Evolutionary conservation across 1,284 basidiomycete genomes (phyloP), one percentile per base, ranked within the genome.

Genomic region (Rhodotorula sp.): DNA sequence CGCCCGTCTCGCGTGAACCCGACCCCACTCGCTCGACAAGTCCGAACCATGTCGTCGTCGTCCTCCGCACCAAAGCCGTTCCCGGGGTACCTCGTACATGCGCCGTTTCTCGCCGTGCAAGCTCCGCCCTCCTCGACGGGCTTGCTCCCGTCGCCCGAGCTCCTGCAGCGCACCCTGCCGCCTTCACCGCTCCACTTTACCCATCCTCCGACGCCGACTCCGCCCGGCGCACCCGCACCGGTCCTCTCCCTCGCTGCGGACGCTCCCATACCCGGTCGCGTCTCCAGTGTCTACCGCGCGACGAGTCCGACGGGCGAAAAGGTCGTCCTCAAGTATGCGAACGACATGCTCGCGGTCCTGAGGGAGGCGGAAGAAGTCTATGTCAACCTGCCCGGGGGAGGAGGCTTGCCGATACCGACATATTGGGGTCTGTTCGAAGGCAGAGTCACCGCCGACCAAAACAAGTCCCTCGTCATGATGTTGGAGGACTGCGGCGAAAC

Each of bases 171-270:
- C 20, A 68, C 67, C 1, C 67, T 72, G 5, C 70, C 70, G 5
- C 70, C 70, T 5, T 63, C 67, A 2, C 70, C 70, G 0, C 67
- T 72, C 43, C 68, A 69, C 63, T 72, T 68, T 61, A 54, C 64
- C 34, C 57, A 66, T 23, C 43, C 67, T 1, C 16, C 70, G 2
- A 61, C 67, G 3, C 16, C 60, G 0, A 49, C n/a, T 1, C 26
- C 43, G 3, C 70, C 70, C 20, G 61, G 64, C 18, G 29, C 64
- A 0, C 34, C 46, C 5, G 67, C 70, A 7, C 70, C 67, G 26
- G n/a, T 52, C 49, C 58, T 66, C 10, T 26, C 34, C 18, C 57
- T 68, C 59, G 2, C 49, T 10, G 39, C 48, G 1, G 16, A 57
- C 1, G 34, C 48, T 1, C 62, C 67, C 3, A 8, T 68, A 20